These are phyloP conservation scores for Coffea eugenioides DNA, from an alignment of 257 asterid genomes.

Conservation along the genomic window DNA sequence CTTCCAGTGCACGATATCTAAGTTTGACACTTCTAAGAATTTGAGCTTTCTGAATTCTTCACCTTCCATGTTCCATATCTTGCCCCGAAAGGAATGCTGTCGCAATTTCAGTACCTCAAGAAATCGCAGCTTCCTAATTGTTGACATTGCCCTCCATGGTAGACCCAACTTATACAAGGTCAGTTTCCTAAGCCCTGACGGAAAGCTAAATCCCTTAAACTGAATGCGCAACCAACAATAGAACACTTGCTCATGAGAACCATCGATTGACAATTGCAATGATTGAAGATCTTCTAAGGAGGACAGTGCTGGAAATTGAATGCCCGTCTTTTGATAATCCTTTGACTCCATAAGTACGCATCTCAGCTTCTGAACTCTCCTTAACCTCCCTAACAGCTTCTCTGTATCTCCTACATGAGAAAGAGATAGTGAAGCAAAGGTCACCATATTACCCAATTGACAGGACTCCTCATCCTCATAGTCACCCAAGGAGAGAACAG, in stretches of 20 bases:
- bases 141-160: constrained; percentile 8
- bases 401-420: not conserved
- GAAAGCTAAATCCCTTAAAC: not conserved
- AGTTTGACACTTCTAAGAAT: not conserved
- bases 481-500: not conserved
- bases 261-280: not conserved
- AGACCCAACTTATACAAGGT: not conserved
- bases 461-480: not conserved
- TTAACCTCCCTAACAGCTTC: not conserved
- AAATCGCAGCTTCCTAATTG: not conserved
- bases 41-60: not conserved
- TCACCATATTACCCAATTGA: not conserved
- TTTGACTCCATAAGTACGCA: not conserved
- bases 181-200: constrained; percentile 9
- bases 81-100: not conserved
- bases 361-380: not conserved
- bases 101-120: constrained; percentile 12
- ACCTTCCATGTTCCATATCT: not conserved
- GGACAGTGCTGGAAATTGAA: not conserved
- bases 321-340: not conserved
- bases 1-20: constrained; percentile 4
- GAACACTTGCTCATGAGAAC: not conserved
- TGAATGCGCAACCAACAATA: not conserved
- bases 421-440: not conserved
- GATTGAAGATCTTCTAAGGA: not conserved